Percentiles rank a stretch among this genome's conserved stretches.
phyloP scores from a whole-genome alignment of 2,329 filamentous ascomycete genomes.

The Sordariomycetes sp. region DNA sequence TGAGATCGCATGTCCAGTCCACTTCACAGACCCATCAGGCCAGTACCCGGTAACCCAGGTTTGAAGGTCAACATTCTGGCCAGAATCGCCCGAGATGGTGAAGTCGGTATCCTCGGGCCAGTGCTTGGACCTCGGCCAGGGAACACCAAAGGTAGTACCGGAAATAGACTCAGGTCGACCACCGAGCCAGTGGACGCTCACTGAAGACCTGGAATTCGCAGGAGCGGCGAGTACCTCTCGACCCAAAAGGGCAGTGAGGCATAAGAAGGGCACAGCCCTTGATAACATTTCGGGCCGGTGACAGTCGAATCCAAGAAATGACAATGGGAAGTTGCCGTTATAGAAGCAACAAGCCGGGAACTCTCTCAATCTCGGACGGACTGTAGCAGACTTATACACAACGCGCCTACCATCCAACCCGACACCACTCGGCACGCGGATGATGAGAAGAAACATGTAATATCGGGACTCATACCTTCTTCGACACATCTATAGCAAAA shows the following conservation, averaged over 20 bases:
- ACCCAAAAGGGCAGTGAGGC: neutral
- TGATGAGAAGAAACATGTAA: neutral
- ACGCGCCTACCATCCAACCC: neutral
- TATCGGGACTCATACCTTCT: neutral
- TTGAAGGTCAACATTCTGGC: slow-evolving; percentile 16
- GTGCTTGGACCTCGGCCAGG: slow-evolving; percentile 26
- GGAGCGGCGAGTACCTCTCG: neutral
- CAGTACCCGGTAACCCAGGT: slow-evolving; percentile 46
- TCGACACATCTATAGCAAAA: neutral
- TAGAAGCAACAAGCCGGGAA: neutral
- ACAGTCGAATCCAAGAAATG: neutral
- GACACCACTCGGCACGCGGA: neutral
- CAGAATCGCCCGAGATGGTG: slow-evolving; percentile 12
- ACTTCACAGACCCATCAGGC: slow-evolving; percentile 47
- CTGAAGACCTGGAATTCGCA: neutral
- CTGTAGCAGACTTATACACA: neutral
- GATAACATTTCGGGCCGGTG: neutral
- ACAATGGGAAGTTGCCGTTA: neutral
- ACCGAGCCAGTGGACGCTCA: slow-evolving; percentile 23
- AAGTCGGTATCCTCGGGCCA: slow-evolving; percentile 21
- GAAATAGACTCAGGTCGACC: slow-evolving; percentile 17
- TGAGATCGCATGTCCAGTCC: slow-evolving; percentile 43
- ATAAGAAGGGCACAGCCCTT: neutral
- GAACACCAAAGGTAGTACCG: slow-evolving; percentile 28
- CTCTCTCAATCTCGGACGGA: neutral